These are phyloP conservation scores for Lachancea waltii DNA, from an alignment of 805 yeast genomes.

Conservation along the genomic window DNA sequence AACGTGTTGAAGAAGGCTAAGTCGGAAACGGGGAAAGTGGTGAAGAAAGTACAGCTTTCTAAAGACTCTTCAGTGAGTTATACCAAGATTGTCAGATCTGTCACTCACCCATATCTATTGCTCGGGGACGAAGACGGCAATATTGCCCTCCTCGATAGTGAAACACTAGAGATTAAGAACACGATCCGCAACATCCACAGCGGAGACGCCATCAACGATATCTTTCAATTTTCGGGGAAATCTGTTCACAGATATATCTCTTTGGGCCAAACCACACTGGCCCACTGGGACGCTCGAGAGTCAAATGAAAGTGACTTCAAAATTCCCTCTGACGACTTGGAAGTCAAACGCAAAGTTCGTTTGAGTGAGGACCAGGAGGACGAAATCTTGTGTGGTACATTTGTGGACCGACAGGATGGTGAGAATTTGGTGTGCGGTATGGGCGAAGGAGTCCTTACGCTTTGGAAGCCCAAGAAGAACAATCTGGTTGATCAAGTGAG, in stretches of 20 bases:
- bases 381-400: constrained; percentile 72
- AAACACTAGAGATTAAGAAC: constrained; percentile 44
- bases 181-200: constrained; percentile 48
- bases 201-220: constrained; percentile 73
- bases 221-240: constrained; percentile 54
- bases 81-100: constrained; percentile 33
- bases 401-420: constrained; percentile 57
- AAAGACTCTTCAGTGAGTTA: constrained; percentile 18
- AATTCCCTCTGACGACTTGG: constrained; percentile 17
- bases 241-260: constrained; percentile 76
- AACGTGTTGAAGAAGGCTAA: constrained; percentile 68
- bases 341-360: constrained; percentile 42
- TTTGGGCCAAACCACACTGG: constrained; percentile 74
- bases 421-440: constrained; percentile 72
- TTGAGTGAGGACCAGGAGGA: constrained; percentile 89
- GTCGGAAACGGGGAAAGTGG: constrained; percentile 68
- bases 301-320: constrained; percentile 20
- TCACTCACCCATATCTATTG: constrained; percentile 39
- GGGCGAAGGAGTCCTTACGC: constrained; percentile 83
- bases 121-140: constrained; percentile 66
- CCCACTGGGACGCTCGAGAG: constrained; percentile 72
- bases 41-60: constrained; percentile 39
- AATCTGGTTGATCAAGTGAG: constrained; percentile 70
- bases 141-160: constrained; percentile 56
- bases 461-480: constrained; percentile 74